Conservation (phyloP, 805 yeast species). For the Sungouiozyma intestinalis region DNA sequence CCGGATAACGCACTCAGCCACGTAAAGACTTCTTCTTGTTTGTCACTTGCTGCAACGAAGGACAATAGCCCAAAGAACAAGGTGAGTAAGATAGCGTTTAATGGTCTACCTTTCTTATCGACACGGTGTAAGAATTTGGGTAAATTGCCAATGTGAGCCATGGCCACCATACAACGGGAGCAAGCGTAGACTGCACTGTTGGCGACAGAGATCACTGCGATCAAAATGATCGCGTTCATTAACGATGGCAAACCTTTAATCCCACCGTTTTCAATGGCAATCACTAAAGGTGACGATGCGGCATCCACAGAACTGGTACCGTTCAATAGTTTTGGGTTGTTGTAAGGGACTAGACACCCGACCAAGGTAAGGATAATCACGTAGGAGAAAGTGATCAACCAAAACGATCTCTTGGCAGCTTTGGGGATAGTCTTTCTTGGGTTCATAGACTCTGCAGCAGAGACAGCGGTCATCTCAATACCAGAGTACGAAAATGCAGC, state of each 20-base stretch:
- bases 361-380: conserved; percentile 44
- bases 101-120: conserved; percentile 71
- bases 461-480: conserved; percentile 61
- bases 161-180: conserved; percentile 56
- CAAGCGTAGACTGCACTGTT: conserved; percentile 63
- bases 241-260: conserved; percentile 57
- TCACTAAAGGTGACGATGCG: conserved; percentile 64
- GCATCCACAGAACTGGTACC: conserved; percentile 43
- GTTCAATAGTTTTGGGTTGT: conserved; percentile 38
- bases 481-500: conserved; percentile 65
- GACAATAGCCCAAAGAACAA: conserved; percentile 46
- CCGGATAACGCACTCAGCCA: conserved; percentile 49
- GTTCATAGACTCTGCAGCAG: conserved; percentile 66
- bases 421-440: conserved; percentile 59
- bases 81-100: conserved; percentile 51
- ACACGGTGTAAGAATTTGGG: conserved; percentile 56
- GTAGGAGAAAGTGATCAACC: conserved; percentile 70
- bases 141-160: conserved; percentile 56
- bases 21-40: conserved; percentile 39
- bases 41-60: conserved; percentile 41
- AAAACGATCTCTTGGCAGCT: conserved; percentile 73
- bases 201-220: conserved; percentile 63
- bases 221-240: conserved; percentile 59
- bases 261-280: conserved; percentile 58
- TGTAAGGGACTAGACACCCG: conserved; percentile 62